These are phyloP conservation scores for Nicotiana noctiflora DNA, from an alignment of 257 asterid genomes.

Conservation along the genomic window DNA sequence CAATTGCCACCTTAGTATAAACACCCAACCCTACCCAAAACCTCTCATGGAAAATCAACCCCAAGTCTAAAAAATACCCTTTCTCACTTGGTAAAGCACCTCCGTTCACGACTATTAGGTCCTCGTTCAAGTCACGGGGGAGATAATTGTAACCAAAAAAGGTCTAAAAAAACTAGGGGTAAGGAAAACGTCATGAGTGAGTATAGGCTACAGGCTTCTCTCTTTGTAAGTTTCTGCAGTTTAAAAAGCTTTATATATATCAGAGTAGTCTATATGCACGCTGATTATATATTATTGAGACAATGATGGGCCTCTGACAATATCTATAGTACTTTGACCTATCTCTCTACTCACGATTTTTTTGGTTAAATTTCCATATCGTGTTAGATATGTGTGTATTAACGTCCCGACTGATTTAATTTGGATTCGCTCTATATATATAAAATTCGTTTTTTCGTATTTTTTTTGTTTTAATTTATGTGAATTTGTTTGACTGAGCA, in stretches of 20 bases:
- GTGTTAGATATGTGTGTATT: too few species aligned
- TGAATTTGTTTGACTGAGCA: too few species aligned
- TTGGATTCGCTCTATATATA: too few species aligned
- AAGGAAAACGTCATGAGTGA: slow-evolving; percentile 10
- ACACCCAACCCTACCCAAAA: neutral
- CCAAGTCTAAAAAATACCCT: neutral
- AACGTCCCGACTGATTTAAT: too few species aligned
- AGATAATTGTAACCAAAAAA: too few species aligned
- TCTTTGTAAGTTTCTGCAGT: neutral
- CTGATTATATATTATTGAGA: slow-evolving; percentile 49
- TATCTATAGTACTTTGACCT: slow-evolving; percentile 16
- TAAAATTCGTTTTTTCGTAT: too few species aligned
- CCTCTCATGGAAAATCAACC: neutral
- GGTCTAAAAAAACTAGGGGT: neutral
- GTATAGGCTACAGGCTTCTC: neutral
- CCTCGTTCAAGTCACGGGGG: too few species aligned
- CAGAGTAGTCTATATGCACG: slow-evolving; percentile 17
- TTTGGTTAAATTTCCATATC: too few species aligned
- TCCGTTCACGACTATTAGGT: too few species aligned
- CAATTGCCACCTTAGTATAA: too few species aligned
- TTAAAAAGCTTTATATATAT: neutral
- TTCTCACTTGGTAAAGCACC: too few species aligned
- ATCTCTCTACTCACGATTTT: neutral
- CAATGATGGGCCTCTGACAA: slow-evolving; percentile 62
- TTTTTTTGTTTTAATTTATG: too few species aligned